phyloP scores from a whole-genome alignment of 2,329 filamentous ascomycete species.

The Torrubiellomyces zombiae region DNA sequence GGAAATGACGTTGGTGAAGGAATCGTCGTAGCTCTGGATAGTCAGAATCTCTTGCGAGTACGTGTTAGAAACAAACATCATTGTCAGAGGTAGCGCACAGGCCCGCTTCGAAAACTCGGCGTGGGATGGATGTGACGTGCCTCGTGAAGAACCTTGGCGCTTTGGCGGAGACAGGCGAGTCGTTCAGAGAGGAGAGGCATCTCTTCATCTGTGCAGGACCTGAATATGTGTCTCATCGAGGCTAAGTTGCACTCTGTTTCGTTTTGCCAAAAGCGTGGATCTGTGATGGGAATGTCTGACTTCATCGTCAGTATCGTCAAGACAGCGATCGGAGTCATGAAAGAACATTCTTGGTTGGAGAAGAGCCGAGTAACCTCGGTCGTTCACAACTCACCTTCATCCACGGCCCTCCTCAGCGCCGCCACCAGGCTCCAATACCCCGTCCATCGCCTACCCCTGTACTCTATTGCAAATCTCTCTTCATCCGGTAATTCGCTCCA shows the following conservation, averaged over 20 bases:
- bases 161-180: conserved; percentile 64
- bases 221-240: conserved; percentile 60
- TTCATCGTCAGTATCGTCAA: too few species aligned
- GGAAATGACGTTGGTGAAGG: conserved; percentile 55
- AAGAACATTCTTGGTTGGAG: too few species aligned
- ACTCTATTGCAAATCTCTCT: conserved; percentile 69
- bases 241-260: conserved; percentile 62
- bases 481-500: conserved; percentile 62
- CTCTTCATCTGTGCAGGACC: conserved; percentile 69
- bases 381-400: conserved; percentile 43
- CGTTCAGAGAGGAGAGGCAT: conserved; percentile 74
- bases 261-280: conserved; percentile 70
- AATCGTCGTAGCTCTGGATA: conserved; percentile 55
- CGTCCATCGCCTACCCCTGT: conserved; percentile 68
- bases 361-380: too few species aligned
- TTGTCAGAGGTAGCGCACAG: too few species aligned
- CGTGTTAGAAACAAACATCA: background rate
- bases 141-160: conserved; percentile 62
- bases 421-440: conserved; percentile 94
- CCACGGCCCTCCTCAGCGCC: conserved; percentile 67
- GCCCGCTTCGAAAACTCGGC: too few species aligned
- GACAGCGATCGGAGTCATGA: background rate
- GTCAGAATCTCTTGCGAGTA: background rate
- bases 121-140: conserved; percentile 37
- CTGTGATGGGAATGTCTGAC: conserved; percentile 79